Conservation (phyloP, 208 protist species). For the Kentomonas sorsogonicus region DNA sequence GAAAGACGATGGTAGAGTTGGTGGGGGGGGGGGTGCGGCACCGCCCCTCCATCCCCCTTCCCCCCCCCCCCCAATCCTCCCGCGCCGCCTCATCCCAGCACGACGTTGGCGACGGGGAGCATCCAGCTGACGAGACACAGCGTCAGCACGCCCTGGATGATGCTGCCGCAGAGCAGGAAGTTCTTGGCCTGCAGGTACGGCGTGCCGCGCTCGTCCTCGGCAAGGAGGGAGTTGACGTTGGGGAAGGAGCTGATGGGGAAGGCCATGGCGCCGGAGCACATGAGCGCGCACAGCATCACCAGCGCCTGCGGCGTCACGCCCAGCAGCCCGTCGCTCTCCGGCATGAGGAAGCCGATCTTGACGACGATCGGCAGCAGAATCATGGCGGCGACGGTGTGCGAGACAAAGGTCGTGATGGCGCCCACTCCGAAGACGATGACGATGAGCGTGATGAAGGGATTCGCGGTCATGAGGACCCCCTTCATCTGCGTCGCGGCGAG, state of each 20-base stretch:
- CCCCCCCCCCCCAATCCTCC: no score
- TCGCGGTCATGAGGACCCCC: slow-evolving; percentile 37
- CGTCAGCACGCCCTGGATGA: slow-evolving; percentile 64
- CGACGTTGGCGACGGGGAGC: slow-evolving; percentile 70
- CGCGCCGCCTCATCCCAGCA: slow-evolving; percentile 24
- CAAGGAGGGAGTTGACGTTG: slow-evolving; percentile 90
- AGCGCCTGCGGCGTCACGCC: slow-evolving; percentile 67
- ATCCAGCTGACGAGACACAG: slow-evolving; percentile 78
- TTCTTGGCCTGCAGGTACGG: slow-evolving; percentile 87
- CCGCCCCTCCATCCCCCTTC: no score
- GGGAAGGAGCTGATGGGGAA: slow-evolving; percentile 94
- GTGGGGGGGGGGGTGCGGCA: no score
- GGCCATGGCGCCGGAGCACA: slow-evolving; percentile 91
- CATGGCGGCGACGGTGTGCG: slow-evolving; percentile 92
- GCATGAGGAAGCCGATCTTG: slow-evolving; percentile 84
- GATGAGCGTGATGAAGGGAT: slow-evolving; percentile 64
- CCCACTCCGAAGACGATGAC: slow-evolving; percentile 57
- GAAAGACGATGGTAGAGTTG: no score
- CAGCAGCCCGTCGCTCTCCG: slow-evolving; percentile 38
- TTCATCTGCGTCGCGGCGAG: slow-evolving; percentile 71
- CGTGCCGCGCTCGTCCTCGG: slow-evolving; percentile 77
- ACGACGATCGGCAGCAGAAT: slow-evolving; percentile 90
- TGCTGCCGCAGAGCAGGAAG: slow-evolving; percentile 80
- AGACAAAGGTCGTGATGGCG: slow-evolving; percentile 88
- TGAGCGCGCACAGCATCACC: slow-evolving; percentile 79